Evolutionary conservation across 352 stramenopile genomes (phyloP).

Genomic region (Phytophthora hybrid): DNA sequence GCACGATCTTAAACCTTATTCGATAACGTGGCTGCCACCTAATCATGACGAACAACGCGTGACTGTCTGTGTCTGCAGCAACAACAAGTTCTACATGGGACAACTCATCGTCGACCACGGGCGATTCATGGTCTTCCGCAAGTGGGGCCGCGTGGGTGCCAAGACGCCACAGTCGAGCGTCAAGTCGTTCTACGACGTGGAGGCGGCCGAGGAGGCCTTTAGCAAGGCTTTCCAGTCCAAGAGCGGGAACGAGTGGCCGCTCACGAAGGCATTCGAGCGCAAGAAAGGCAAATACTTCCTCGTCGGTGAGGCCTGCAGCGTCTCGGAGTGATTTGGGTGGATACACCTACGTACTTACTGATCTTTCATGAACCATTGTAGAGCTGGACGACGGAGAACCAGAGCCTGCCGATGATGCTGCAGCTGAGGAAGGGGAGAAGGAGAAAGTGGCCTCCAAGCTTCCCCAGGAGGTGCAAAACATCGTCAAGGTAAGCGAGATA

Average conservation of each 20-base stretch:
- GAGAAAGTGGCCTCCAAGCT: slow-evolving; percentile 39
- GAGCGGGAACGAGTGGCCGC: slow-evolving; percentile 72
- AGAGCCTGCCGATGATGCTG: slow-evolving; percentile 31
- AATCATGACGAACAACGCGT: slow-evolving; percentile 54
- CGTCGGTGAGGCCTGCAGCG: slow-evolving; percentile 46
- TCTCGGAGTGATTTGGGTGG: not conserved
- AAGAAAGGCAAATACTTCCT: slow-evolving; percentile 73
- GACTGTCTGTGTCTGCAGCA: slow-evolving; percentile 48
- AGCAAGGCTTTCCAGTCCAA: slow-evolving; percentile 63
- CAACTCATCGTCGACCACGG: slow-evolving; percentile 62
- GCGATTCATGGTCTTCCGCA: slow-evolving; percentile 63
- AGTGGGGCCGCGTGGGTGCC: slow-evolving; percentile 73
- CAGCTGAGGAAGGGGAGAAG: slow-evolving; percentile 39
- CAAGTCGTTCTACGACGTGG: slow-evolving; percentile 19
- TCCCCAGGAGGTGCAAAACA: slow-evolving; percentile 42
- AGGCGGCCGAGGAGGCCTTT: slow-evolving; percentile 50
- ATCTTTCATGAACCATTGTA: not conserved
- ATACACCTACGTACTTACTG: not conserved
- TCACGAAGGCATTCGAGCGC: slow-evolving; percentile 50
- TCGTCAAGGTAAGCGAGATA: slow-evolving; percentile 40
- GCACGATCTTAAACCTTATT: no score
- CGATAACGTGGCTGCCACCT: no score
- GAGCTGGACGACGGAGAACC: slow-evolving; percentile 53
- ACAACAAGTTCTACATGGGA: slow-evolving; percentile 85
- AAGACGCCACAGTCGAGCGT: slow-evolving; percentile 51